These are phyloP conservation scores for Fusarium staphyleae DNA, from an alignment of 2,329 filamentous ascomycete species.

Conservation along the genomic window DNA sequence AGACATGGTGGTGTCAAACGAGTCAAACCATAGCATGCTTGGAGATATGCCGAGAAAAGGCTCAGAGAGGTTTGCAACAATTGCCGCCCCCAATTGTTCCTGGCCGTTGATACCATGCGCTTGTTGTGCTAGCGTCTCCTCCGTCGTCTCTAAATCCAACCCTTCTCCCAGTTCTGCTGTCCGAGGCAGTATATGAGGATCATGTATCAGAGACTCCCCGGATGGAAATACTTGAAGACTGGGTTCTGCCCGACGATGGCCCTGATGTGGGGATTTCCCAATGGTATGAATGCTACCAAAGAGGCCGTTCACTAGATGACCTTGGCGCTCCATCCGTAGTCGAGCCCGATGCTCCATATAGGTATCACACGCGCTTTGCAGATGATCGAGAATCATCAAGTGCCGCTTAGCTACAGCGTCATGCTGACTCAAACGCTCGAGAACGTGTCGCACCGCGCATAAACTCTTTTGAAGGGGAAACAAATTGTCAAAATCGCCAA, in stretches of 20 bases:
- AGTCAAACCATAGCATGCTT: slow-evolving; percentile 40
- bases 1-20: slow-evolving; percentile 39
- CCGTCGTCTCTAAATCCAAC: background rate
- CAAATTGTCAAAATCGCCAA: slow-evolving; percentile 51
- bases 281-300: slow-evolving; percentile 37
- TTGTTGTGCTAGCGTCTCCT: slow-evolving; percentile 6
- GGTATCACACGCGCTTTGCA: slow-evolving; percentile 34
- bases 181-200: slow-evolving; percentile 3
- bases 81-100: slow-evolving; percentile 16
- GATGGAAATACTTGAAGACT: background rate
- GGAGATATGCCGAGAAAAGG: slow-evolving; percentile 36
- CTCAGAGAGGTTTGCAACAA: slow-evolving; percentile 20
- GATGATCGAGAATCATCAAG: slow-evolving; percentile 35
- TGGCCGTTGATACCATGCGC: background rate
- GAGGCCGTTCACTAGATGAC: slow-evolving; percentile 33
- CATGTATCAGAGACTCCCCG: background rate
- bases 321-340: slow-evolving; percentile 36
- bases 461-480: slow-evolving; percentile 44
- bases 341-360: slow-evolving; percentile 36
- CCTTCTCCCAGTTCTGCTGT: background rate
- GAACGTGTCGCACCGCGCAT: slow-evolving; percentile 29
- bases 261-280: slow-evolving; percentile 16
- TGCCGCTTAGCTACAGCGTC: slow-evolving; percentile 37
- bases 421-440: slow-evolving; percentile 32
- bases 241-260: background rate